These are phyloP conservation scores for Leucocoprinus sp. DNA, from an alignment of 768 basidiomycete genomes.

Conservation along the genomic window DNA sequence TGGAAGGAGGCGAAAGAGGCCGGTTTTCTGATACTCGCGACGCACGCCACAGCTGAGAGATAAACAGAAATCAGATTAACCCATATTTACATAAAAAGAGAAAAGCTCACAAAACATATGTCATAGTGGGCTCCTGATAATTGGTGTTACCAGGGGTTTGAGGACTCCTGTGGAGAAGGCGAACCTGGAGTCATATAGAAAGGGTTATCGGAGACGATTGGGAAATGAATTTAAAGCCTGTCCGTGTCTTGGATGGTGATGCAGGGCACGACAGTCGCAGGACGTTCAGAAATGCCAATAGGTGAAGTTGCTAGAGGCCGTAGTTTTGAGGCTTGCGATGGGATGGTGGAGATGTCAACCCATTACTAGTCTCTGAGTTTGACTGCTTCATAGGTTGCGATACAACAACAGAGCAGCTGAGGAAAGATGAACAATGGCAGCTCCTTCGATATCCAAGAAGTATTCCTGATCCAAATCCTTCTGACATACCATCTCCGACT, in stretches of 20 bases:
- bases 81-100: constrained; percentile 23
- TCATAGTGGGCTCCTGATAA: constrained; percentile 54
- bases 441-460: constrained; percentile 9
- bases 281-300: constrained; percentile 4
- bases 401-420: constrained; percentile 29
- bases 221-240: constrained; percentile 4
- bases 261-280: constrained; percentile 15
- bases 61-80: neutral
- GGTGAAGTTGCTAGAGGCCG: constrained; percentile 1
- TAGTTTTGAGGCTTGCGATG: constrained; percentile 31
- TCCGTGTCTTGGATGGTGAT: constrained; percentile 30
- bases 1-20: constrained; percentile 34
- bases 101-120: constrained; percentile 63
- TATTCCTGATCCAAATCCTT: constrained; percentile 11
- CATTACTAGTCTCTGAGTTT: constrained; percentile 17
- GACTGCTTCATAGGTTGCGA: constrained; percentile 21
- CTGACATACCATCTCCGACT: constrained; percentile 14
- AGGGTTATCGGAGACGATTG: constrained; percentile 50
- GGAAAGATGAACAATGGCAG: constrained; percentile 6
- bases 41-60: constrained; percentile 56
- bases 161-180: constrained; percentile 26
- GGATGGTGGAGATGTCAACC: constrained; percentile 59
- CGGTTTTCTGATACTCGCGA: constrained; percentile 45
- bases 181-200: constrained; percentile 35
- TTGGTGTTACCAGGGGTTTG: constrained; percentile 30